A percentile compares a stretch with the other conserved stretches of the same genome.
phyloP scores from a whole-genome alignment of 768 basidiomycete species.

The Cystofilobasidium ferigula region DNA sequence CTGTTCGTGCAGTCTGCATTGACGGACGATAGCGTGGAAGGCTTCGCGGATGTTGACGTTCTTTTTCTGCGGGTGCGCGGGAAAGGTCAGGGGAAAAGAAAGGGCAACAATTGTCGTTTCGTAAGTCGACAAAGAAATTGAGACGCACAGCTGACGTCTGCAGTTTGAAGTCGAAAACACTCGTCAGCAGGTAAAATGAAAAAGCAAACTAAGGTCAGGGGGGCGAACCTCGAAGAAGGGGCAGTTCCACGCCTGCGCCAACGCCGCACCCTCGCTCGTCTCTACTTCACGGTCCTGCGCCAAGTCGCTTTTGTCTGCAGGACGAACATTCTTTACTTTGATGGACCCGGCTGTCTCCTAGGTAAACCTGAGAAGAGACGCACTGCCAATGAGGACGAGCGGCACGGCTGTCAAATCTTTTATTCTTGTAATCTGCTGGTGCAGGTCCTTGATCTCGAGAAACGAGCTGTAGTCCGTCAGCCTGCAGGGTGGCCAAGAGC shows the following conservation, averaged over 20 bases:
- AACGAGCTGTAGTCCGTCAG: constrained; percentile 10
- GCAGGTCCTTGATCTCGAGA: constrained; percentile 6
- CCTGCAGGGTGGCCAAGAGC: background rate
- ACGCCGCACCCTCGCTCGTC: constrained; percentile 1
- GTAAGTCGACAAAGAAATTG: background rate
- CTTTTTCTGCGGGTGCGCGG: no score
- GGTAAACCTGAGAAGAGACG: background rate
- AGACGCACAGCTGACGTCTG: background rate
- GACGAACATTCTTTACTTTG: no score
- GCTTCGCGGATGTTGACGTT: constrained; percentile 17
- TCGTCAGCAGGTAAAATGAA: background rate
- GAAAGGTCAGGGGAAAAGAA: no score
- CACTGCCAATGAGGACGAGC: constrained; percentile 21
- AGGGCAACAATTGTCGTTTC: background rate
- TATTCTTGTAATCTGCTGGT: constrained; percentile 15
- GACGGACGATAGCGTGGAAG: constrained; percentile 14
- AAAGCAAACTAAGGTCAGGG: background rate
- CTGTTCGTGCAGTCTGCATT: constrained; percentile 2
- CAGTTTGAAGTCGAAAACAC: background rate
- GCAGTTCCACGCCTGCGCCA: constrained; percentile 7
- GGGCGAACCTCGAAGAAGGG: constrained; percentile 19
- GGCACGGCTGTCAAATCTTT: constrained; percentile 8
- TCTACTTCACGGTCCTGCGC: constrained; percentile 7
- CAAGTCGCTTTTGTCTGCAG: constrained; percentile 24
- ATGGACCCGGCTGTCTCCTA: no score